Evolutionary conservation across 2,329 filamentous ascomycete species (phyloP), one percentile per base, ranked within the genome.

Genomic region (Beauveria pseudobassiana): DNA sequence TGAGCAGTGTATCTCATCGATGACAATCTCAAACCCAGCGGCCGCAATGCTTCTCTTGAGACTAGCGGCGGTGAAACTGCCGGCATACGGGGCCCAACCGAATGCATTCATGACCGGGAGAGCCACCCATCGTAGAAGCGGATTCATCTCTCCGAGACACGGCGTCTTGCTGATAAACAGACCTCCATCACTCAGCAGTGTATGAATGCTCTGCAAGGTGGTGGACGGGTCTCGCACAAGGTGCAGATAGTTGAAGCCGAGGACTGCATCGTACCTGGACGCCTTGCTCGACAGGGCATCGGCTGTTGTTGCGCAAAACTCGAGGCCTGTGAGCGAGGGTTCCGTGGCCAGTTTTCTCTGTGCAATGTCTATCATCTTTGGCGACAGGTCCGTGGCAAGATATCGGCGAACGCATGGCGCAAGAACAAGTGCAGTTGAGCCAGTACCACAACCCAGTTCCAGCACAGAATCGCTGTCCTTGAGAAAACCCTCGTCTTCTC

Each of bases 391-490:
- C 20, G 65, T 65, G 8, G 61, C 65, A 12, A 66, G 64, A 52
- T 64, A 65, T 8, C 42, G 24, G 26, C 45, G 30, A 6, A 62
- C 63, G 18, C 12, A 14, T 12, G 54, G 42, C 7, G 65, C 65
- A 16, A 66, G 63, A n/a, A 57, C 28, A 12, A 66, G 61, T 18
- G 65, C 65, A 18, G 65, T 60, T 8, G 65, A 63, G 12, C 65
- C 65, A 5, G 65, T 65, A 10, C 65, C 65, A 52, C 65, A 66
- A 26, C 65, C 65, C 22, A 66, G 48, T 59, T 66, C 64, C 26
- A 66, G 56, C 20, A 65, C 63, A n/a, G 9, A 24, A 48, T 66
- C 63, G 20, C 54, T 59, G 1, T 57, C 42, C 24, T 64, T 63
- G 14, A 66, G 57, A 26, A 56, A 52, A 16, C 8, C 40, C 43